Base-by-base conservation (phyloP, 1,284 basidiomycete species). In the Trametes hirsuta region DNA sequence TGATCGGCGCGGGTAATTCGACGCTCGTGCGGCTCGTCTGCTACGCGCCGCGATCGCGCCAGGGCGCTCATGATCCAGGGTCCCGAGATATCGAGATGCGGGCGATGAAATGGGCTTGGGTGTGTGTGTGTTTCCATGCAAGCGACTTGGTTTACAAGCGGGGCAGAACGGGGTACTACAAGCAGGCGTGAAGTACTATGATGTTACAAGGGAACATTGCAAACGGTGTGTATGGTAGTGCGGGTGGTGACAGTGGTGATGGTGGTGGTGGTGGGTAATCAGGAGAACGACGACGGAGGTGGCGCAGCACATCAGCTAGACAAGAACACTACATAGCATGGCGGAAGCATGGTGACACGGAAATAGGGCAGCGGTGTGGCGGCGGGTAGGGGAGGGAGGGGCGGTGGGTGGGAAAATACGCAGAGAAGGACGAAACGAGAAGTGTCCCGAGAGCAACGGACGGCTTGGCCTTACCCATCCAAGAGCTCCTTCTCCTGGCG, bases 401-500 rank as follows among this genome's bases (percentile, higher is more conserved):
- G 39, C 30, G 48, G 35, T 21, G 37, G 21, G 34, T 47, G 36
- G 40, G 30, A 18, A 40, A 18, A 46, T 34, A 40, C 50, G 39
- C 37, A 45, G 37, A 37, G 34, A 36, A 34, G 24, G 14, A 21
- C 34, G 46, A 36, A 25, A 34, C 24, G 18, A 15, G 59, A 35
- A 50, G 34, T 11, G 53, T 49, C 44, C 39, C 48, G 42, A 42
- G 42, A 36, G 52, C 24, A 44, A 54, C 37, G 46, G 41, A 24
- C 34, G 34, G 48, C 25, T 35, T 25, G 69, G 30, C 11, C 74
- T 51, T 24, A 64, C 22, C 53, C 47, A 35, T 74, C 74, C 71
- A 63, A 25, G 22, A 75, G 71, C 64, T 80, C 77, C 66, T 77
- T 78, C 65, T 83, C 81, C 66, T 83, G 80, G 46, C 77, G 76